Evolutionary conservation across 768 basidiomycete genomes (phyloP), one percentile per base, ranked within the genome.

Genomic region (Phanerodontia chrysosporium): DNA sequence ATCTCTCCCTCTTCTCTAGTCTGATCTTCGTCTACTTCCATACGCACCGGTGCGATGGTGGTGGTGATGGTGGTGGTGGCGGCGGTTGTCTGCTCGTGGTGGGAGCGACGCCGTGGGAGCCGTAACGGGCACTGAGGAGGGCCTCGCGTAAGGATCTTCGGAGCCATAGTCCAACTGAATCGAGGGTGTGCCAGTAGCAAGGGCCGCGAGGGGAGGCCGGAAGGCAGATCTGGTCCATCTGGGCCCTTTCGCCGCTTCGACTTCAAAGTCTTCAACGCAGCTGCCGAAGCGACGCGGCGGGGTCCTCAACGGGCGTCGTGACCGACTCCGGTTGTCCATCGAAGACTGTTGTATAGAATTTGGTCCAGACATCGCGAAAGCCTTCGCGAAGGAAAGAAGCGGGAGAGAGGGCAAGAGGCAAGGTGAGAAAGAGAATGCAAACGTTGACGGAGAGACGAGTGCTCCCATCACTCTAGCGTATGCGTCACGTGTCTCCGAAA

Each of bases 1-100:
- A 93, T 93, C 78, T 93, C 91, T 51, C 91, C 91, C 73, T 93
- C 92, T 76, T 93, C 91, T 49, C 87, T 83, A 58, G 75, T n/a
- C n/a, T n/a, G 78, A 48, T 72, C 75, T 62, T 82, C 81, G 66
- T 80, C 80, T n/a, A 70, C 64, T 45, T 77, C 71, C 60, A 72
- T 62, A 21, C 69, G 58, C 9, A 60, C 62, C 16, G 66, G 28
- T 56, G 62, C 57, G n/a, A n/a, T n/a, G 66, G 28, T 56, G 62
- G 56, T 64, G 72, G 51, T 63, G 62, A 54, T 62, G 55, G 32
- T 48, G 58, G 42, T 58, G 60, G 49, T 58, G 64, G 39, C 16
- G 65, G 61, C 48, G 45, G 42, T 2, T 30, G 27, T 21, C 21
- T 30, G 16, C 13, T 48, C 21, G 67, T 58, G 28, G 70, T 59